Evolutionary conservation across 1,284 basidiomycete species (phyloP).

Genomic region (Ustilago crameri): DNA sequence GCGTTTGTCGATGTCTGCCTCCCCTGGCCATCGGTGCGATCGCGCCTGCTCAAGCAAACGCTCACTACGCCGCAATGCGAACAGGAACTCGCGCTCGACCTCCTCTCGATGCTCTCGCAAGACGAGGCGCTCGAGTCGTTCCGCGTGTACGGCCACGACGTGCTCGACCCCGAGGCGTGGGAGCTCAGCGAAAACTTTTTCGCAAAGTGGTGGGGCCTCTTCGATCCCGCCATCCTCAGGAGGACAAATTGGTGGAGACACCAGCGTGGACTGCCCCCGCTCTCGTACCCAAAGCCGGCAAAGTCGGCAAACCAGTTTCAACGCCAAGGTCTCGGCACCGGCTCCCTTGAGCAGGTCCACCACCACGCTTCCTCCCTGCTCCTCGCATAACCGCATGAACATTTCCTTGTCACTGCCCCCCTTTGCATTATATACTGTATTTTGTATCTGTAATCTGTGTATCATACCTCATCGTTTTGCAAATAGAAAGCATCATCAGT

Average conservation of each 20-base stretch:
- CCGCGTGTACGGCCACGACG: conserved; percentile 46
- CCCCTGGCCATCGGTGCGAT: conserved; percentile 46
- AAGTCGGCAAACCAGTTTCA: conserved; percentile 10
- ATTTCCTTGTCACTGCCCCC: not conserved
- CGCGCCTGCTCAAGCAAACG: conserved; percentile 41
- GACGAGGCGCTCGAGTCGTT: conserved; percentile 31
- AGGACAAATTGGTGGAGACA: conserved; percentile 55
- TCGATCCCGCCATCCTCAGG: conserved; percentile 40
- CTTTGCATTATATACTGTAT: conserved; percentile 2
- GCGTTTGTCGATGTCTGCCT: conserved; percentile 45
- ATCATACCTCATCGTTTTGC: conserved; percentile 10
- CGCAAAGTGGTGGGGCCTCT: conserved; percentile 49
- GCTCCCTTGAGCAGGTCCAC: conserved; percentile 32
- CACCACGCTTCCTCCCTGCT: conserved; percentile 16
- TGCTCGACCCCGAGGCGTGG: conserved; percentile 48
- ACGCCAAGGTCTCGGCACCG: conserved; percentile 33
- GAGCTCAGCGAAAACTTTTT: conserved; percentile 41
- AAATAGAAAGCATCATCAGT: not conserved
- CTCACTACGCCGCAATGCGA: conserved; percentile 33
- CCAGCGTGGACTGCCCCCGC: conserved; percentile 32
- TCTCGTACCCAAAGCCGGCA: conserved; percentile 1
- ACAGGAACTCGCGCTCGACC: conserved; percentile 40
- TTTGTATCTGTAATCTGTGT: conserved; percentile 10
- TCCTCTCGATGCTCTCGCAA: conserved; percentile 26
- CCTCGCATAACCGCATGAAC: too few species aligned